Base-by-base conservation (phyloP, 1,139 yeast genomes). In the Candida albicans region DNA sequence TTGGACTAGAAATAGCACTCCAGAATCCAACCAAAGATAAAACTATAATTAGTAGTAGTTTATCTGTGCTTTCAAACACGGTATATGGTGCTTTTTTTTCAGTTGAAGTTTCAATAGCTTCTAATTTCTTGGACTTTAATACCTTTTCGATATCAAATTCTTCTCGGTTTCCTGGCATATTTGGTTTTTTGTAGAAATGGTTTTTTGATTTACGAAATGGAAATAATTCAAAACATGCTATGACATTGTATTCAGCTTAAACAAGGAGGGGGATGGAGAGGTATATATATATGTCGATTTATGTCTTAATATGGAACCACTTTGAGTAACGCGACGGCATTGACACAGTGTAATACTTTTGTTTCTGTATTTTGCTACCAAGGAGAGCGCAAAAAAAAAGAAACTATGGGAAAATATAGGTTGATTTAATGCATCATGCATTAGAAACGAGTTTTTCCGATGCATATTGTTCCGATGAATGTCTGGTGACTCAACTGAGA, bases 1-100 rank as follows among this genome's bases (percentile, higher is more conserved):
- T 84, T 0, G 93, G 82, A 46, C 81, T 75, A 2, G 87, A 79
- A n/a, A 84, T 62, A 0, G 88, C 69, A 0, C 93, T 84, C 65
- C 83, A 79, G 29, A 81, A 57, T 0, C 84, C 82, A 22, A 64
- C 58, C 31, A 61, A 33, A 7, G 71, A 57, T 25, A 70, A 50
- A 4, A 67, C 44, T 0, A 61, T 13, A 40, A 66, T 59, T 24
- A 59, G 41, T 9, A 55, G 44, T 26, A 47, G 37, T 41, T 54
- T 53, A 36, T 58, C 62, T 9, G 37, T 42, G 0, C 42, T 29
- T 2, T 46, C 42, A 40, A 51, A 61, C 2, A 59, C 52, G n/a
- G 61, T 55, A 33, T 52, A 60, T 2, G 56, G 59, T 13, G 46
- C 42, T 18, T 44, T 12, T 30, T 41, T 37, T 14, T 42, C 27